These are phyloP conservation scores for Trichoderma asperelloides DNA, from an alignment of 495 filamentous ascomycete species.

Conservation along the genomic window DNA sequence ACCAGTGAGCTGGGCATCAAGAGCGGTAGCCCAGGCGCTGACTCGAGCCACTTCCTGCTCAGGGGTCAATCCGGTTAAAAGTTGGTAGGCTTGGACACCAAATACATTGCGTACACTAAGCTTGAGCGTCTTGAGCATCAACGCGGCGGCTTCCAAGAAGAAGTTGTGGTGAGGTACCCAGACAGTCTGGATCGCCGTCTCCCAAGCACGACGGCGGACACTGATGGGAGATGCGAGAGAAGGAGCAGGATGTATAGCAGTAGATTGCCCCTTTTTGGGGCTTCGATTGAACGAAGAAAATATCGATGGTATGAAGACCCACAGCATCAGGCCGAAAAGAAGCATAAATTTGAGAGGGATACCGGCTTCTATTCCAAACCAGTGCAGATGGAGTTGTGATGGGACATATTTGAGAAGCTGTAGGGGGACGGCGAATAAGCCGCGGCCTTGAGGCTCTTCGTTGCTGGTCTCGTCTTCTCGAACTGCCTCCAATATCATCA, in stretches of 20 bases:
- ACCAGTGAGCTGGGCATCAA: constrained; percentile 91
- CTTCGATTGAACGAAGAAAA: constrained; percentile 43
- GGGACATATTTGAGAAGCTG: constrained; percentile 38
- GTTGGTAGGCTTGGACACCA: constrained; percentile 65
- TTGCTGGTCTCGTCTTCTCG: constrained; percentile 46
- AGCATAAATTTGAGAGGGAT: constrained; percentile 50
- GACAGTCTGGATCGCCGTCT: constrained; percentile 88
- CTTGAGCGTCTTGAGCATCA: constrained; percentile 70
- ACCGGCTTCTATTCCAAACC: constrained; percentile 39
- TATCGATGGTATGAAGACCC: constrained; percentile 57
- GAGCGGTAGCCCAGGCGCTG: constrained; percentile 89
- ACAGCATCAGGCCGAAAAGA: constrained; percentile 57
- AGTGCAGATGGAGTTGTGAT: constrained; percentile 30
- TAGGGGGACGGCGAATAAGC: constrained; percentile 60
- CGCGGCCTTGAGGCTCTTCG: constrained; percentile 54
- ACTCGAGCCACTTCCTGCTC: constrained; percentile 80
- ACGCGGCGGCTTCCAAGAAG: constrained; percentile 71
- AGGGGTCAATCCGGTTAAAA: constrained; percentile 68
- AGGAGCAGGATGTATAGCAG: constrained; percentile 45
- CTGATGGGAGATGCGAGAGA: constrained; percentile 75
- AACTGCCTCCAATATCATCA: constrained; percentile 83
- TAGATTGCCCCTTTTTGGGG: constrained; percentile 25
- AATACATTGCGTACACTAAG: constrained; percentile 71
- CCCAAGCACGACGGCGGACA: constrained; percentile 82
- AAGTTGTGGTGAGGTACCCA: constrained; percentile 88